phyloP scores from a whole-genome alignment of 164 flowering plant genomes.

The Santalum album region DNA sequence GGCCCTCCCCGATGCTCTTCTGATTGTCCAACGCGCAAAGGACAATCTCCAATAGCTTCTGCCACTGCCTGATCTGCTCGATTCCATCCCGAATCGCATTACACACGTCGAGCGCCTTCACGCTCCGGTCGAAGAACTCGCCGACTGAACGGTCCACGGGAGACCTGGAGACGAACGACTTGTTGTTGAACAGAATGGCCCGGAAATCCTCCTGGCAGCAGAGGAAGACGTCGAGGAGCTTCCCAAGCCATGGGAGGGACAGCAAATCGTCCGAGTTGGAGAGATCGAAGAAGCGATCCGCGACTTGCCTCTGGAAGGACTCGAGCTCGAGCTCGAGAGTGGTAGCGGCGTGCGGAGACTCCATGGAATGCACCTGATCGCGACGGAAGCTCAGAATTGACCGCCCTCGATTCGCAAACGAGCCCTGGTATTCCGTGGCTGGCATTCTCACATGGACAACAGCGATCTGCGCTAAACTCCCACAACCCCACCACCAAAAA shows the following conservation, averaged over 20 bases:
- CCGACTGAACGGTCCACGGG: slow-evolving; percentile 53
- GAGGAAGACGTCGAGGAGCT: slow-evolving; percentile 60
- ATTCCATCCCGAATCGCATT: slow-evolving; percentile 84
- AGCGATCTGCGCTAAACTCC: not conserved
- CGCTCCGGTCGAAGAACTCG: slow-evolving; percentile 69
- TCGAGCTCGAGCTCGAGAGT: slow-evolving; percentile 48
- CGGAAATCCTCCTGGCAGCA: slow-evolving; percentile 78
- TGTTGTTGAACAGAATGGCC: slow-evolving; percentile 36
- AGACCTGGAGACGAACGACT: slow-evolving; percentile 15
- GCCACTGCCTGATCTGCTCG: slow-evolving; percentile 79
- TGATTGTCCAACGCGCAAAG: slow-evolving; percentile 45
- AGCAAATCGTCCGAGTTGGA: slow-evolving; percentile 43
- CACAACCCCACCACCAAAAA: no score
- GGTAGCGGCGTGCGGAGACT: slow-evolving; percentile 19
- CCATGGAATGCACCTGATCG: slow-evolving; percentile 68
- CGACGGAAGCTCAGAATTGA: slow-evolving; percentile 60
- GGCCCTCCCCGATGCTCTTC: slow-evolving; percentile 59
- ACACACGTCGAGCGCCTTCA: slow-evolving; percentile 83
- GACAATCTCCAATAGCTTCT: slow-evolving; percentile 70
- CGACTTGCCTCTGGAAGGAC: slow-evolving; percentile 52
- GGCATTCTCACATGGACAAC: slow-evolving; percentile 50
- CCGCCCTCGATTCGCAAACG: slow-evolving; percentile 40
- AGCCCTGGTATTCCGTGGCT: slow-evolving; percentile 57
- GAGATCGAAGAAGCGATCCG: slow-evolving; percentile 45
- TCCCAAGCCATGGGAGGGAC: slow-evolving; percentile 61